Evolutionary conservation across 768 basidiomycete genomes (phyloP).

Genomic region (Leccinum longicurvipes): DNA sequence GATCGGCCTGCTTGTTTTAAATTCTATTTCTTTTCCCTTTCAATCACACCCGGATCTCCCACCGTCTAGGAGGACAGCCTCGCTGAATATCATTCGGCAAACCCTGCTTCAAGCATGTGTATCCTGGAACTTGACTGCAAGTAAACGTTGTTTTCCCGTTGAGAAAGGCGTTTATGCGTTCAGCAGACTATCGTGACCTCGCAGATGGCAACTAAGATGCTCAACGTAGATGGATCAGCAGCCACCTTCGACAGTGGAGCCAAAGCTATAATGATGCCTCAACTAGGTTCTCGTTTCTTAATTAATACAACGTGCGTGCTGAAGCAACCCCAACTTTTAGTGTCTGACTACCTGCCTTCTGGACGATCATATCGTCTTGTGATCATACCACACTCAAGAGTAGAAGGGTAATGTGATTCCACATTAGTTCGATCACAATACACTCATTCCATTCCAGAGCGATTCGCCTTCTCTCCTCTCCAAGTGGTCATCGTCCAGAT

Average conservation of each 20-base stretch:
- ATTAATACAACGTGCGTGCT: conserved; percentile 4
- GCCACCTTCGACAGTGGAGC: conserved; percentile 65
- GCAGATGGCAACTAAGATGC: conserved; percentile 66
- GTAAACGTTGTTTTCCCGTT: conserved; percentile 8
- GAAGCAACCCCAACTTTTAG: conserved; percentile 17
- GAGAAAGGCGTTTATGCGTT: conserved; percentile 4
- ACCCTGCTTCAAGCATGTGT: conserved; percentile 48
- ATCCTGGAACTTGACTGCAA: conserved; percentile 48
- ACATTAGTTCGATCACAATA: conserved; percentile 7
- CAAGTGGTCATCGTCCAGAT: conserved; percentile 20
- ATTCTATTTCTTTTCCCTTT: conserved; percentile 66
- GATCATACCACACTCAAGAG: conserved; percentile 39
- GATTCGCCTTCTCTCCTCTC: conserved; percentile 40
- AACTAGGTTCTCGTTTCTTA: conserved; percentile 45
- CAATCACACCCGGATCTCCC: conserved; percentile 45
- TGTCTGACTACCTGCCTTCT: conserved; percentile 40
- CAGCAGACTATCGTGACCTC: conserved; percentile 55
- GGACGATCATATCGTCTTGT: conserved; percentile 42
- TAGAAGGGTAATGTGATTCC: conserved; percentile 37
- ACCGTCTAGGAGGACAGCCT: conserved; percentile 35
- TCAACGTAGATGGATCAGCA: conserved; percentile 59
- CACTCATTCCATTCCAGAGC: conserved; percentile 29
- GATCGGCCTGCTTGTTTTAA: conserved; percentile 61
- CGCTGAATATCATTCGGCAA: conserved; percentile 54
- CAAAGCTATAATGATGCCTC: conserved; percentile 62